A percentile compares a stretch with the other conserved stretches of the same genome.
phyloP scores from a whole-genome alignment of 2,329 filamentous ascomycete species.

The Trichoderma harzianum region DNA sequence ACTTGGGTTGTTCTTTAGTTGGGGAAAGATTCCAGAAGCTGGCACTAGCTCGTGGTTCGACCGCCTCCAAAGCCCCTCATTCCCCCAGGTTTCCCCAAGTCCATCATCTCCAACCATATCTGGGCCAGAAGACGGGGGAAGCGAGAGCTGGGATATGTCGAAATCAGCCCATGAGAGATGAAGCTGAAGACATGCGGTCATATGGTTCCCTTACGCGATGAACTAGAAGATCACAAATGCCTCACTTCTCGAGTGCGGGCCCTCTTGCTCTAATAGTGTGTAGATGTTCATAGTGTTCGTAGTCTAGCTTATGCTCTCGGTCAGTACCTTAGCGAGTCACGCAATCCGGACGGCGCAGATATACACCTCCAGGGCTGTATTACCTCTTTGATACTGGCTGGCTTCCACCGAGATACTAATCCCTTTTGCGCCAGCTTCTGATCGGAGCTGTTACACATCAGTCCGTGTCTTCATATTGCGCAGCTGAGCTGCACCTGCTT shows the following conservation, averaged over 20 bases:
- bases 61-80: conserved; percentile 1
- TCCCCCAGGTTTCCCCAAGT: conserved; percentile 8
- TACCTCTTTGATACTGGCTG: not conserved
- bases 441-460: not conserved
- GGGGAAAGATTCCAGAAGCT: conserved; percentile 10
- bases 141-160: not conserved
- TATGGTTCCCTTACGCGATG: not conserved
- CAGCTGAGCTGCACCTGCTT: not conserved
- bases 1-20: not conserved
- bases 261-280: not conserved
- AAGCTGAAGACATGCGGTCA: not conserved
- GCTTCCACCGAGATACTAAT: not conserved
- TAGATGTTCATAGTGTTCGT: not conserved
- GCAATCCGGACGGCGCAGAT: not conserved
- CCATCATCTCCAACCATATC: not conserved
- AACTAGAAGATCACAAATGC: not conserved
- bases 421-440: not conserved
- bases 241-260: not conserved
- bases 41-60: not conserved
- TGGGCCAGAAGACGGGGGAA: not conserved
- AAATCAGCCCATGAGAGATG: not conserved
- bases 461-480: not conserved
- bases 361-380: not conserved
- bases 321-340: not conserved
- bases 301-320: not conserved